Evolutionary conservation across 1,139 yeast species (phyloP), one percentile per base, ranked within the genome.

Genomic region (Wickerhamomyces sp.): DNA sequence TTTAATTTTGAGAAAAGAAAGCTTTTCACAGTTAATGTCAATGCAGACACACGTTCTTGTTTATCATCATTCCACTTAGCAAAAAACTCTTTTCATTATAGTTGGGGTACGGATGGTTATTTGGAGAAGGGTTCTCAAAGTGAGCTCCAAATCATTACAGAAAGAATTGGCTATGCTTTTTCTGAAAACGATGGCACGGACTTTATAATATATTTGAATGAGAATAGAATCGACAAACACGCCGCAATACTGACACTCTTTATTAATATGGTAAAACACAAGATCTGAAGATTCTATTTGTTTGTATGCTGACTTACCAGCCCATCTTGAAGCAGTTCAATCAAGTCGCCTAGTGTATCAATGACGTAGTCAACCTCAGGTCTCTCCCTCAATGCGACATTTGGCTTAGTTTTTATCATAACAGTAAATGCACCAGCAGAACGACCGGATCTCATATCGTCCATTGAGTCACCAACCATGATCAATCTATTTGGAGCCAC

Each of bases 381-480:
- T 5, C 57, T 47, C 5, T 54, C 62, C 15, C 58, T 52, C 16
- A 64, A 52, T 23, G 66, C 63, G 3, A 46, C 57, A 40, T 78
- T 78, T 21, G 65, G 71, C 21, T 64, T 63, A 39, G 74, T 72
- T 33, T 62, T 64, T 23, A 78, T 55, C 30, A 78, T 55, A 5
- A 78, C 61, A 0, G 83, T 70, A 3, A 68, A 62, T 30, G 74
- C 70, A 0, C 85, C 85, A 1, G 85, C 85, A 8, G 60, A 47
- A 25, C 62, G 54, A 3, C 83, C 86, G 14, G 82, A 73, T 30
- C 50, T 57, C 76, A 78, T 73, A 51, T 78, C 86, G 52, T 78
- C 86, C 25, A 63, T 57, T 0, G 84, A 77, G 49, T 78, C 86
- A 15, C 86, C 86, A 8, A 78, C 80, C 86, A 78, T 78, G n/a